phyloP scores from a whole-genome alignment of 2,329 filamentous ascomycete genomes.

The Penicillium oxalicum region DNA sequence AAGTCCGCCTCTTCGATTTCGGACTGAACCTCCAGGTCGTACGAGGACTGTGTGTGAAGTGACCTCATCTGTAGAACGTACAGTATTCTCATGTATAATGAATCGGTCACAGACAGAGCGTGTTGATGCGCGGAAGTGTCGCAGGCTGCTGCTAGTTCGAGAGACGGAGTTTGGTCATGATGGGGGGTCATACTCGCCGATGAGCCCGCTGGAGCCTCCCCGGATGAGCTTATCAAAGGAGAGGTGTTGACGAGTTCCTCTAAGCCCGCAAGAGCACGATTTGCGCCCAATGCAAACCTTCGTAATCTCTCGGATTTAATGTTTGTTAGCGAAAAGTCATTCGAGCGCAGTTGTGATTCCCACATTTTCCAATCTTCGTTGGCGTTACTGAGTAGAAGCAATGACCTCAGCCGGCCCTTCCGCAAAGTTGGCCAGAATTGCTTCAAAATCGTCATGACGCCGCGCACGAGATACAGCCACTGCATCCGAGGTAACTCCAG shows the following conservation, averaged over 20 bases:
- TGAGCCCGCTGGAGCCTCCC: background rate
- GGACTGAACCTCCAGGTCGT: conserved; percentile 8
- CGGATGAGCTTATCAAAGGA: no score
- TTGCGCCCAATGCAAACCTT: conserved; percentile 3
- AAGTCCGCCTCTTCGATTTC: conserved; percentile 18
- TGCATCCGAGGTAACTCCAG: conserved; percentile 6
- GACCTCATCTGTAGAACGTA: conserved; percentile 9
- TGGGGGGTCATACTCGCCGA: background rate
- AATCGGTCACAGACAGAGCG: conserved; percentile 7
- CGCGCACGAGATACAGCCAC: conserved; percentile 17
- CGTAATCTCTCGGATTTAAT: conserved; percentile 2
- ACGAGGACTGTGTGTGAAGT: conserved; percentile 2
- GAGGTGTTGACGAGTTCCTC: background rate
- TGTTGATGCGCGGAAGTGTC: background rate
- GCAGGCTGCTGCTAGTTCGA: background rate
- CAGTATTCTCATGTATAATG: conserved; percentile 13
- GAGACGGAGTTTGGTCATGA: background rate
- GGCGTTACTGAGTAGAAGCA: conserved; percentile 8
- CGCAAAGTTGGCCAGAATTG: conserved; percentile 13
- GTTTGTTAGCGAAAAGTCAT: background rate
- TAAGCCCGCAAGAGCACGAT: conserved; percentile 1
- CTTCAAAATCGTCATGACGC: conserved; percentile 4
- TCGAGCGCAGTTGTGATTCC: background rate
- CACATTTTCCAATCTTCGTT: conserved; percentile 15
- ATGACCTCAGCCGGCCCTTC: conserved; percentile 7